Base-by-base conservation (phyloP, 1,284 basidiomycete genomes). In the Vanrija sp. region DNA sequence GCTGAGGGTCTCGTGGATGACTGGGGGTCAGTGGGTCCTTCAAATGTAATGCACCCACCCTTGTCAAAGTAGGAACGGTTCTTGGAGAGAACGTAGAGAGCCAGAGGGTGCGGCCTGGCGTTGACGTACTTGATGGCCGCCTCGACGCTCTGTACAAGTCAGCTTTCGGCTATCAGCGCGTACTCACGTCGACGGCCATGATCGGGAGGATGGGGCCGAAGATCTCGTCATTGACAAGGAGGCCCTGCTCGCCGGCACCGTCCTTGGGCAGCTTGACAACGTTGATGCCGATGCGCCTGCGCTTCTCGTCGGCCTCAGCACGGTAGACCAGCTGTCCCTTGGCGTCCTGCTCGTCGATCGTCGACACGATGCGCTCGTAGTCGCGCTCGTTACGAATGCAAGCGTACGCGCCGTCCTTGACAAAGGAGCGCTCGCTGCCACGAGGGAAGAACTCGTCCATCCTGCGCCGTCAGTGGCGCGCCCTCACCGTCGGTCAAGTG, bases 151-250 rank as follows among this genome's bases (percentile, higher is more conserved):
- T 85, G 45, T 7, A 5, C 9, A 31, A 3, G 50, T 52, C 27
- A 52, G 50, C 31, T 16, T 7, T 24, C 14, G 20, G 22, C 12
- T 9, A n/a, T 16, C 12, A 14, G 19, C 16, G 20, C 4, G 25
- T 14, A 80, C 62, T 53, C 45, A 77, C 73, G 49, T 82, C 81
- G 18, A 93, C 84, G 0, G 87, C 82, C 0, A 95, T 78, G 48
- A 96, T 81, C 6, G 89, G 86, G 19, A 95, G 76, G 7, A 88
- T 69, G 1, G 86, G 86, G 0, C 85, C 87, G 67, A 88, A 86
- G 14, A 85, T 74, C 68, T 87, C 85, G 46, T 92, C 85, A 72
- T 83, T 81, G 83, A 92, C 83, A 60, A 92, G 68, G 0, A 56
- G 51, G 69, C 92, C 88, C 20, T 51, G 53, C 56, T 84, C 83